Base-by-base conservation (phyloP, 208 protist species). In the Leishmania amazonensis region DNA sequence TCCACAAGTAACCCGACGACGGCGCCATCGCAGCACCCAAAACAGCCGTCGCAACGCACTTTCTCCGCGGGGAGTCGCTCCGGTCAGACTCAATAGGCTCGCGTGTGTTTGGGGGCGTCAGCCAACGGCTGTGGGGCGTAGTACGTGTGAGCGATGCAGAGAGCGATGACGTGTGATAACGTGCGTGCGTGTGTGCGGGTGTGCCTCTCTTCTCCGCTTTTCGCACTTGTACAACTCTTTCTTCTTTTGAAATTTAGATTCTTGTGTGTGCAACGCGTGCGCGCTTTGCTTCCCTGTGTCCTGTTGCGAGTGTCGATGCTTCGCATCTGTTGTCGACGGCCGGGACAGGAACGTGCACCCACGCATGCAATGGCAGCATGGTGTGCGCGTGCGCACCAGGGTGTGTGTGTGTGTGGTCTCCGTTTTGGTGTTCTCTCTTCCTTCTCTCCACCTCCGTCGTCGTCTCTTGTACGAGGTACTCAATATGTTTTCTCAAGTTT, bases 51-150 rank as follows among this genome's bases (percentile, higher is more conserved):
- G 60, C 51, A 57, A 57, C 78, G 73, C 11, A 79, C 82, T 0
- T 53, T 47, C 24, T 81, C 81, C 3, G 75, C 58, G 17, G 81
- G 72, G 35, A 79, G 81, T 75, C 81, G 81, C 45, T 79, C 77
- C 9, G 77, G 81, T 3, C 81, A 81, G 60, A 19, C 60, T 60
- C 77, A 67, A 5, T 85, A 64, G 72, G 47, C 31, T 11, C 31
- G 45, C 17, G 51, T 62, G 49, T 62, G 47, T 13, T 11, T 58
- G 15, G n/a, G 40, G 2, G 40, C 13, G 38, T 19, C 35, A 47
- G 4, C 38, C 38, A 71, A 28, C 40, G 15, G 21, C 21, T 21
- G 71, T n/a, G 35, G 53, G 15, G 38, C 15, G 28, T 35, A 76
- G 47, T 24, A 65, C 31, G 73, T n/a, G 8, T 28, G 5, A 11